Evolutionary conservation across 2,329 filamentous ascomycete species (phyloP), one percentile per base, ranked within the genome.

Genomic region (Thermochaetoides dissita): DNA sequence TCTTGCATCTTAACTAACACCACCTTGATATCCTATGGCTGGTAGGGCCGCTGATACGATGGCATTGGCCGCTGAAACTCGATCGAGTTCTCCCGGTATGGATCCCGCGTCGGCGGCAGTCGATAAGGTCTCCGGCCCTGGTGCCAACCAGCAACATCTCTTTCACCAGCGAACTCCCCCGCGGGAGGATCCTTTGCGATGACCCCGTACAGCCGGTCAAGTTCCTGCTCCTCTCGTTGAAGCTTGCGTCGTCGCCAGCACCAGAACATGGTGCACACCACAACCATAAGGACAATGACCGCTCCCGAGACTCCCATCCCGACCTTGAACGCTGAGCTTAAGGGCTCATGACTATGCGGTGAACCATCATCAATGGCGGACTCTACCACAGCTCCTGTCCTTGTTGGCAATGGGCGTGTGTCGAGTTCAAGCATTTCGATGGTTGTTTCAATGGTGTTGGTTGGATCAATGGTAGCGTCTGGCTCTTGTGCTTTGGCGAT

Each of bases 91-190:
- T 34, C 30, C 34, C 31, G 12, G 10, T 33, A 44, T 24, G 40
- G 43, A 36, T 49, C 46, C 8, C 42, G 31, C 10, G 42, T 17
- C 36, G 41, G 37, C 30, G 48, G 44, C 35, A 30, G 28, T 36
- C 41, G 40, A 24, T 24, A 5, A 24, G 17, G 17, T 24, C 17
- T 24, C 17, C 17, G 47, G 1, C 53, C 50, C 11, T 50, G 51
- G 32, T 53, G 51, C 50, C 51, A 55, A 1, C 53, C 51, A 2
- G 53, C 51, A 8, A 53, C 51, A 9, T 51, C 47, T 8, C 37
- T 32, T 10, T 34, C 39, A 3, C 31, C 36, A 2, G 45, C 39
- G 8, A 49, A 41, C 24, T 48, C 43, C 7, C 42, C 43, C 8
- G 38, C 45, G 6, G 39, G 36, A 8, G 37, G 40, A 24, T 38